Evolutionary conservation across 805 yeast species (phyloP).

Genomic region (Metschnikowia kunwiensis): DNA sequence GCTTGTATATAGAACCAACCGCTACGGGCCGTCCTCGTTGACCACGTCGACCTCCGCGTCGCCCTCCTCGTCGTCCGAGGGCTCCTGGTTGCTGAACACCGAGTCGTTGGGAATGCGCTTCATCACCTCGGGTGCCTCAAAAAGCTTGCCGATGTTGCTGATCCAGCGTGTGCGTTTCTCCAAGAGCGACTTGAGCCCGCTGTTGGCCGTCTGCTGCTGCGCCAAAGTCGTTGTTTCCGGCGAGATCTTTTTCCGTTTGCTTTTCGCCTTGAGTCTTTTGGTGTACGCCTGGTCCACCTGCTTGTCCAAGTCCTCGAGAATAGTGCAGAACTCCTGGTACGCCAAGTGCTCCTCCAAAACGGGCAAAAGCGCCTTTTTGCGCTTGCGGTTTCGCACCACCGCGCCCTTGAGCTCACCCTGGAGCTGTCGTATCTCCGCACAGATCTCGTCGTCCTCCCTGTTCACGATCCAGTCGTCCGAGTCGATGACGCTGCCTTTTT

Average conservation of each 20-base stretch:
- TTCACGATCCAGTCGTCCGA: conserved; percentile 72
- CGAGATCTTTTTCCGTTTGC: conserved; percentile 52
- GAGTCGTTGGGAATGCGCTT: conserved; percentile 67
- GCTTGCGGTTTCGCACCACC: conserved; percentile 58
- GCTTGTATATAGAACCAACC: neutral
- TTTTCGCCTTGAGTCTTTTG: conserved; percentile 74
- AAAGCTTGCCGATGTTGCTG: conserved; percentile 81
- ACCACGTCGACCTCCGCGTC: conserved; percentile 30
- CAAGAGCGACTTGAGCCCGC: conserved; percentile 71
- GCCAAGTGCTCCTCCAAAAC: conserved; percentile 84
- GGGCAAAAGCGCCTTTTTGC: conserved; percentile 66
- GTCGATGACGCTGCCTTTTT: conserved; percentile 34
- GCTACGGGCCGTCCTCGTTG: conserved; percentile 13
- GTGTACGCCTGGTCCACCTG: conserved; percentile 94
- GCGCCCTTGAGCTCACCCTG: conserved; percentile 67
- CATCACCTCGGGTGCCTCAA: conserved; percentile 65
- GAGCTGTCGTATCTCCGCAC: conserved; percentile 72
- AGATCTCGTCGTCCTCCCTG: conserved; percentile 91
- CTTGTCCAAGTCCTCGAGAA: conserved; percentile 89
- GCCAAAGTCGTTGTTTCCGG: conserved; percentile 27
- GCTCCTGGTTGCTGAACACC: conserved; percentile 46
- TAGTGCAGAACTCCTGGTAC: conserved; percentile 89
- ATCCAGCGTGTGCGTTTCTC: conserved; percentile 92
- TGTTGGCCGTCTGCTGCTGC: conserved; percentile 69
- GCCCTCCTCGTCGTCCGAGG: conserved; percentile 31